Evolutionary conservation across 1,284 basidiomycete species (phyloP).

Genomic region (Trametes pubescens): DNA sequence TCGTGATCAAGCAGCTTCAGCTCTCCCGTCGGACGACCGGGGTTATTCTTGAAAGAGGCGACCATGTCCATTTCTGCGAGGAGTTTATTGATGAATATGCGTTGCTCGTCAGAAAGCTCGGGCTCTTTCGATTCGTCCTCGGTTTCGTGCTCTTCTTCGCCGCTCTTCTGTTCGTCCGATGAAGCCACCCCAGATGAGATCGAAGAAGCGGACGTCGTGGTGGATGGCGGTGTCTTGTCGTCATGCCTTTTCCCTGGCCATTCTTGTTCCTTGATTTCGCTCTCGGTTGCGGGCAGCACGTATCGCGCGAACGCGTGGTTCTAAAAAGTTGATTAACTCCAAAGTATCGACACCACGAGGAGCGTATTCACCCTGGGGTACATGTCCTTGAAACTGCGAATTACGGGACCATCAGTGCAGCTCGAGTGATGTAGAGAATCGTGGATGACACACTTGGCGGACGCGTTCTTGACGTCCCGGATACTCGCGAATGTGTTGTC

Average conservation of each 20-base stretch:
- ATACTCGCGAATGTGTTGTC: conserved; percentile 22
- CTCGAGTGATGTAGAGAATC: not conserved
- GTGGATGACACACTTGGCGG: conserved; percentile 24
- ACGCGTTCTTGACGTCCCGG: conserved; percentile 36
- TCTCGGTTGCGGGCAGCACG: conserved; percentile 33
- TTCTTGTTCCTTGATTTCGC: conserved; percentile 32
- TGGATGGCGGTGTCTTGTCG: not conserved
- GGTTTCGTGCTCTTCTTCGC: not conserved
- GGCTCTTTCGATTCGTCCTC: not conserved
- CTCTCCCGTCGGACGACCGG: conserved; percentile 24
- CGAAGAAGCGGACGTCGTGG: conserved; percentile 8
- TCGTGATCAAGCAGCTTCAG: conserved; percentile 33
- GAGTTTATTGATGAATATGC: conserved; percentile 14
- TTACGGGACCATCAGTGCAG: not conserved
- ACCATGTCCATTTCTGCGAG: conserved; percentile 26
- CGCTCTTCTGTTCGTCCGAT: not conserved
- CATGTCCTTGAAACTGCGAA: conserved; percentile 32
- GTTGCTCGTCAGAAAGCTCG: conserved; percentile 3
- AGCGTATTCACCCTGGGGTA: conserved; percentile 28
- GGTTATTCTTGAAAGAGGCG: conserved; percentile 30
- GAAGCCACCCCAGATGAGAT: conserved; percentile 3
- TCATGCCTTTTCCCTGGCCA: conserved; percentile 24
- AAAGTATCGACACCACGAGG: not conserved
- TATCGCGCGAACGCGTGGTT: conserved; percentile 36
- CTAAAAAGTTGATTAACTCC: not conserved